These are phyloP conservation scores for Aspergillus egyptiacus DNA, from an alignment of 495 filamentous ascomycete species.

Conservation along the genomic window DNA sequence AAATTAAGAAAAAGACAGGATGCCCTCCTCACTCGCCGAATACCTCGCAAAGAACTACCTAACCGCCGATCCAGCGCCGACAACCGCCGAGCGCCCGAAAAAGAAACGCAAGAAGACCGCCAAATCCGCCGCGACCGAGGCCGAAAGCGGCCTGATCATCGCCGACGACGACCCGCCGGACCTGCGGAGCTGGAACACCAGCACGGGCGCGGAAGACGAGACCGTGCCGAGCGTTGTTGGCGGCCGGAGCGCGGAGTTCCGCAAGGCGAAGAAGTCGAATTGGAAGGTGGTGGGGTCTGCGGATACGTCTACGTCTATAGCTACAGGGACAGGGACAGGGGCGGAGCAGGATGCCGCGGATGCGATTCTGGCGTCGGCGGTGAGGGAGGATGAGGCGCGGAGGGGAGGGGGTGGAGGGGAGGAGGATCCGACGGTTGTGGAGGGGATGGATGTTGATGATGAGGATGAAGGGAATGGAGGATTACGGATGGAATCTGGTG, in stretches of 20 bases:
- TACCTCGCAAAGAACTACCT: slow-evolving; percentile 97
- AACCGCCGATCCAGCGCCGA: slow-evolving; percentile 53
- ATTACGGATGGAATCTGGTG: slow-evolving; percentile 71
- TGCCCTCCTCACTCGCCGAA: slow-evolving; percentile 54
- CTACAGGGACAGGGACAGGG: slow-evolving; percentile 10
- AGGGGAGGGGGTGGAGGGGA: slow-evolving; percentile 38
- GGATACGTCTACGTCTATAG: slow-evolving; percentile 22
- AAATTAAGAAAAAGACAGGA: slow-evolving; percentile 10
- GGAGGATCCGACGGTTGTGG: slow-evolving; percentile 42
- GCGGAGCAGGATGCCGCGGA: slow-evolving; percentile 64
- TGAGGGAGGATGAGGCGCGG: slow-evolving; percentile 51
- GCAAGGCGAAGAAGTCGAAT: slow-evolving; percentile 64
- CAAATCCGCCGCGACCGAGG: slow-evolving; percentile 47
- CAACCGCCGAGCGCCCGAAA: slow-evolving; percentile 47
- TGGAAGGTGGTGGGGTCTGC: slow-evolving; percentile 65
- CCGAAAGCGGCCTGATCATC: slow-evolving; percentile 65
- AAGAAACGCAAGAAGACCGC: slow-evolving; percentile 87
- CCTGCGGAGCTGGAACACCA: slow-evolving; percentile 47
- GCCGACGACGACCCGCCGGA: slow-evolving; percentile 82
- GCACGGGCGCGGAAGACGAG: slow-evolving; percentile 41
- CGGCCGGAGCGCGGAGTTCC: slow-evolving; percentile 60
- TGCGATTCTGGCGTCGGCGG: slow-evolving; percentile 72
- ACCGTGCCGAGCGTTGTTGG: slow-evolving; percentile 41
- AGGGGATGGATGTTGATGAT: slow-evolving; percentile 20
- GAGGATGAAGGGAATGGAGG: slow-evolving; percentile 20